These are phyloP conservation scores for Prunus mira DNA, from an alignment of 306 rosid genomes.

Conservation along the genomic window DNA sequence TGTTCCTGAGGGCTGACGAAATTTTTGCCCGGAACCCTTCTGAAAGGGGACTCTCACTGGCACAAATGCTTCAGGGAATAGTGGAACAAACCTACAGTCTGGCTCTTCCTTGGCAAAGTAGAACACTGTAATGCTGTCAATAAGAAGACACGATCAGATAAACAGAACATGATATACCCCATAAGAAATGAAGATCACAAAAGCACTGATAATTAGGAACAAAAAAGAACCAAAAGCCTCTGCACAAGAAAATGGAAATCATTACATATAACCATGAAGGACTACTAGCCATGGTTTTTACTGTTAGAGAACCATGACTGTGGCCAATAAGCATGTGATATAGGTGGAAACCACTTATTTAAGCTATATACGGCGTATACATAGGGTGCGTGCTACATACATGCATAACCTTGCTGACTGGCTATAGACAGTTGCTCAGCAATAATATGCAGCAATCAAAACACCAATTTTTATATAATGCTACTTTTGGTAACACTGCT, in stretches of 20 bases:
- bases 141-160: conserved; percentile 19
- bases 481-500: neutral
- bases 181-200: neutral
- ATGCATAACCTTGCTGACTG: neutral
- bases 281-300: neutral
- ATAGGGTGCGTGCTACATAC: neutral
- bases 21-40: conserved; percentile 79
- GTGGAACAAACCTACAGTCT: conserved; percentile 66
- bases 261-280: neutral
- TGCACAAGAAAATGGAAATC: neutral
- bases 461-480: neutral
- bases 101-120: conserved; percentile 92
- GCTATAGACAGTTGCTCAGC: neutral
- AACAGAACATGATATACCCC: conserved; percentile 17
- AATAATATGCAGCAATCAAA: neutral
- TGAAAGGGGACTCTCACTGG: conserved; percentile 69
- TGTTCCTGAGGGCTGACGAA: conserved; percentile 74
- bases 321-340: conserved; percentile 4
- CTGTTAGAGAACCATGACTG: conserved; percentile 3
- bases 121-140: conserved; percentile 65
- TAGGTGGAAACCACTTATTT: neutral
- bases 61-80: conserved; percentile 55
- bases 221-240: neutral
- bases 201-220: neutral
- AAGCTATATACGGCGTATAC: neutral